phyloP scores from a whole-genome alignment of 345 rosid genomes.

The Balakata baccata region DNA sequence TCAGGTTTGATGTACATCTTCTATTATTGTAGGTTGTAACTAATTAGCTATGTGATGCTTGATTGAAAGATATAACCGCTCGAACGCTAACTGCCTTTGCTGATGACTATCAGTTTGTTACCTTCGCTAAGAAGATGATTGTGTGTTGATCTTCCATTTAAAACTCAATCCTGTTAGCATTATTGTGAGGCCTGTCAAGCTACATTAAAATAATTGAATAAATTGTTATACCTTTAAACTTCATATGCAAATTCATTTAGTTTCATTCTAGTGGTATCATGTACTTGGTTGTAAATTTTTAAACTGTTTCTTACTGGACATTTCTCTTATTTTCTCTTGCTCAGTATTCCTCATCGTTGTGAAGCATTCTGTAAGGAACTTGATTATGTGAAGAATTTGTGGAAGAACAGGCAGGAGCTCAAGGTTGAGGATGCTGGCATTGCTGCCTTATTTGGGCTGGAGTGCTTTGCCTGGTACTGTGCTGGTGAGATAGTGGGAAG shows the following conservation, averaged over 20 bases:
- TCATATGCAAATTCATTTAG: neutral
- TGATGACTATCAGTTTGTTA: neutral
- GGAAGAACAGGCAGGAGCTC: conserved; percentile 59
- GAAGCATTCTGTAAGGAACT: conserved; percentile 67
- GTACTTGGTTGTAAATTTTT: neutral
- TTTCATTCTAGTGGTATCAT: neutral
- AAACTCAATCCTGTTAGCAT: neutral
- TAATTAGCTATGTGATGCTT: neutral
- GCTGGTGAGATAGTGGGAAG: conserved; percentile 70
- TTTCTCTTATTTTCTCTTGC: neutral
- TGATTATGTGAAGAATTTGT: conserved; percentile 43
- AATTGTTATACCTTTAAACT: neutral
- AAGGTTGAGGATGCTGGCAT: conserved; percentile 64
- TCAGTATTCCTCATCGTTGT: conserved; percentile 53
- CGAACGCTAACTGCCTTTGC: neutral
- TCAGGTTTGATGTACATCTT: neutral
- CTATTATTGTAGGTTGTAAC: neutral
- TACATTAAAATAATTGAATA: neutral
- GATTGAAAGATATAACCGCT: neutral
- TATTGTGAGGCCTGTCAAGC: neutral
- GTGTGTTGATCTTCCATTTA: neutral
- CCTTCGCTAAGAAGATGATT: neutral
- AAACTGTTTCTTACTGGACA: neutral
- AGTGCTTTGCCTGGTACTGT: conserved; percentile 71
- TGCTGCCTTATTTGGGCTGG: conserved; percentile 64